Evolutionary conservation across 768 basidiomycete genomes (phyloP), one percentile per base, ranked within the genome.

Genomic region (Russula lepida): DNA sequence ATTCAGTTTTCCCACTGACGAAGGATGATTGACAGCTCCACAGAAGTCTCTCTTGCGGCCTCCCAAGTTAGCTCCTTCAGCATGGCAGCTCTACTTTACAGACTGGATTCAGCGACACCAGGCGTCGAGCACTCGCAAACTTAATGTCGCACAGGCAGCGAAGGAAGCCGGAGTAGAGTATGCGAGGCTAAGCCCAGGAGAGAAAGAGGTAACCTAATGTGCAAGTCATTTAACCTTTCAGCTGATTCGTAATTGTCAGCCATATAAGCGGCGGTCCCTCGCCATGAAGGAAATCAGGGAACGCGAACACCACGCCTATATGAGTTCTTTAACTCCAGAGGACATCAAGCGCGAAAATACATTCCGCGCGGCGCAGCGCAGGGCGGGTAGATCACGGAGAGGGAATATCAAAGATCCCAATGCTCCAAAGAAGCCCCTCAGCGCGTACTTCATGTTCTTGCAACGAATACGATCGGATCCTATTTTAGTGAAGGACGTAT

Each of bases 331-430:
- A 49, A 93, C 93, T 0, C 94, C 93, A 6, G 91, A 93, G 4
- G 94, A 95, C 71, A 94, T 97, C 79, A 89, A 92, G 69, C 87
- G 85, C 70, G 94, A 97, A 81, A 97, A 97, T 71, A 79, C 78
- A 7, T 97, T 87, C 75, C 86, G 94, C 44, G 85, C 94, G 43
- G 91, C 92, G 32, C 93, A 95, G 74, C 85, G 94, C 62, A 92
- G 92, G 74, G 88, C 90, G 17, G 94, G 94, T 64, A 93, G 92
- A 73, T 93, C 89, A 41, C 81, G 92, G 64, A 91, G 88, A 80
- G 88, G 88, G 66, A 97, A 97, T 71, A 89, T 97, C 74, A 95
- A 95, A 76, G 93, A 97, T 71, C 93, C 93, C 35, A 95, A 97
- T 70, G 94, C 92, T 8, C 94, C 94, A 3, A 95, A 93, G 84